These are phyloP conservation scores for Penicillium manginii DNA, from an alignment of 495 filamentous ascomycete genomes.

Conservation along the genomic window DNA sequence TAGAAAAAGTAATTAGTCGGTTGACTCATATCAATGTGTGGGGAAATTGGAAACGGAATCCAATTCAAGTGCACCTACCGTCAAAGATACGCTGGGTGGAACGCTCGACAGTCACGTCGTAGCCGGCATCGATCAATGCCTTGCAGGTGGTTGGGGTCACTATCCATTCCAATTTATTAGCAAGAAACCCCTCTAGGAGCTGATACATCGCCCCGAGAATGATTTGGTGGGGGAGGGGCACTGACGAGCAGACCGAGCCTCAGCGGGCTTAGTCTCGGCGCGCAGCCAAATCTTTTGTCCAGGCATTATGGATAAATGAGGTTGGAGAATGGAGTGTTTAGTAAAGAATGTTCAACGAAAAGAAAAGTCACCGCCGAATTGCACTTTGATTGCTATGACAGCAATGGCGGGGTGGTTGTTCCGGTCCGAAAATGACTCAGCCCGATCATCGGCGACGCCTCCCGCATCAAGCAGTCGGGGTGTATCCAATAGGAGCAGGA, in stretches of 20 bases:
- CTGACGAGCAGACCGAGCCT: constrained; percentile 53
- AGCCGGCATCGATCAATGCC: constrained; percentile 80
- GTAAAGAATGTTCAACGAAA: constrained; percentile 8
- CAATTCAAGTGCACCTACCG: constrained; percentile 44
- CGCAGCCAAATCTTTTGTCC: constrained; percentile 53
- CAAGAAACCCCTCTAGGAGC: constrained; percentile 10
- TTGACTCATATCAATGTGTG: constrained; percentile 9
- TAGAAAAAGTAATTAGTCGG: constrained; percentile 19
- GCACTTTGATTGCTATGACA: constrained; percentile 32
- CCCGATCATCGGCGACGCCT: constrained; percentile 23
- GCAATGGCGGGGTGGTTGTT: constrained; percentile 43
- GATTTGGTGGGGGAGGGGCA: constrained; percentile 18
- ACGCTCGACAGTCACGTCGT: constrained; percentile 80
- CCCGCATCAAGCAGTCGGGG: constrained; percentile 2
- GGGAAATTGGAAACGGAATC: background rate
- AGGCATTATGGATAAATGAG: constrained; percentile 34
- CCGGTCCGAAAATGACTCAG: constrained; percentile 47
- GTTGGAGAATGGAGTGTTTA: constrained; percentile 14
- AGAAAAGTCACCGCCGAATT: constrained; percentile 6
- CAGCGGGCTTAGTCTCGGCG: constrained; percentile 53
- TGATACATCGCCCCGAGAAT: constrained; percentile 8
- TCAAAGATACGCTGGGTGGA: constrained; percentile 83
- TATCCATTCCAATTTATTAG: constrained; percentile 25
- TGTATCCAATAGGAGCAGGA: background rate
- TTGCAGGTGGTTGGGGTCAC: constrained; percentile 73